Evolutionary conservation across 495 filamentous ascomycete genomes (phyloP).

Genomic region (Amphirosellinia nigrospora): DNA sequence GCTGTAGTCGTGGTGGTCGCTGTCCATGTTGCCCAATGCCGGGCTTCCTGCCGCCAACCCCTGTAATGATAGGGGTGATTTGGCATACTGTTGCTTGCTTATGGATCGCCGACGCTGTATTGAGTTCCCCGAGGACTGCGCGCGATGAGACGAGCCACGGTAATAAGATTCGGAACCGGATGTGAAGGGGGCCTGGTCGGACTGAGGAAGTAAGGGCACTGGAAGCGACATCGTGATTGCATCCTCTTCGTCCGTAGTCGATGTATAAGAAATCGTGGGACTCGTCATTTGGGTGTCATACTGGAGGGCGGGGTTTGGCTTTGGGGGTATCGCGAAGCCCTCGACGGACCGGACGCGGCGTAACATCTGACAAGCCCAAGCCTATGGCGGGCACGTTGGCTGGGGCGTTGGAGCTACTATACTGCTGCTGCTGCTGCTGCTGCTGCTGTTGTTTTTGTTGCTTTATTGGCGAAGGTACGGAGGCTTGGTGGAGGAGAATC

Average conservation of each 20-base stretch:
- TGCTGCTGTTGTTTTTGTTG: conserved; percentile 12
- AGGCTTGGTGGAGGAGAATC: conserved; percentile 29
- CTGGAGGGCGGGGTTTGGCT: conserved; percentile 28
- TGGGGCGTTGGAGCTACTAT: neutral
- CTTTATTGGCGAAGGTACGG: conserved; percentile 12
- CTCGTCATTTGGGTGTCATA: conserved; percentile 52
- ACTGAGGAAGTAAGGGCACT: conserved; percentile 41
- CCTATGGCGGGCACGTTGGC: conserved; percentile 40
- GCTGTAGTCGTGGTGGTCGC: conserved; percentile 83
- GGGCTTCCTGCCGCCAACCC: conserved; percentile 51
- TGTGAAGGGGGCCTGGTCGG: conserved; percentile 57
- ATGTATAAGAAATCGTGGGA: conserved; percentile 66
- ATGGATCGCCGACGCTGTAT: conserved; percentile 54
- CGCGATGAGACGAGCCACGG: conserved; percentile 34
- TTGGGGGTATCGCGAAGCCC: conserved; percentile 41
- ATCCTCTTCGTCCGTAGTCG: conserved; percentile 84
- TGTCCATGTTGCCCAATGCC: conserved; percentile 46
- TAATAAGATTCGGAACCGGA: conserved; percentile 73
- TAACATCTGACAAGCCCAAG: conserved; percentile 56
- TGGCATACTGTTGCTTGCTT: conserved; percentile 55
- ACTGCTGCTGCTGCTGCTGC: neutral
- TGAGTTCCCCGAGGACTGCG: conserved; percentile 38
- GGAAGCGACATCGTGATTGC: conserved; percentile 48
- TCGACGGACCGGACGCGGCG: conserved; percentile 55
- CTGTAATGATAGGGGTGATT: conserved; percentile 64